Base-by-base conservation (phyloP, 2,329 filamentous ascomycete species). In the Ceratocystis harringtonii region DNA sequence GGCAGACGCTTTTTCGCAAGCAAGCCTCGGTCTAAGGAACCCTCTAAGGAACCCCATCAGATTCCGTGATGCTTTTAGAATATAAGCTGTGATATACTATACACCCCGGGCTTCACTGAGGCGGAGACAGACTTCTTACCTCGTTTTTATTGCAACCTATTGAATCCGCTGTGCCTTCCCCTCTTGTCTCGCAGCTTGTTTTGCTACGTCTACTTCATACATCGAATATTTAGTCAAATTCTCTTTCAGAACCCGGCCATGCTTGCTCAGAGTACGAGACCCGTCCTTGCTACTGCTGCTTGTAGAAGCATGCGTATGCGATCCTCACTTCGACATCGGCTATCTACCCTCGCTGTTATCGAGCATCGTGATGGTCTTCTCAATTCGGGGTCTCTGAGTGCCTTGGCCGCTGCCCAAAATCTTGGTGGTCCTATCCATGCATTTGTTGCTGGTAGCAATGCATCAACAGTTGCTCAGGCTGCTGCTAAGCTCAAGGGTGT, bases 361-460 rank as follows among this genome's bases (percentile, higher is more conserved):
- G 94, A 99, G 78, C 94, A 97, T 77, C 85, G 87, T 72, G 88
- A 95, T 72, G 94, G 94, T 68, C 87, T 91, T 77, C 83, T 99
- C 69, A 91, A 90, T 73, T 77, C 82, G 68, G 87, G 88, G 25
- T 96, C 92, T 4, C 79, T 96, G 66, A 89, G 89, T 72, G 88
- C 91, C 57, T 83, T 97, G 67, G 88, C 89, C 7, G 94, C 94
- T 7, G 92, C 91, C 22, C 83, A 87, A 75, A 92, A 92, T 75
- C 77, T 97, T 6, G 92, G 92, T 65, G 92, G 92, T 3, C 78
- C 88, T 5, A 81, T 99, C 63, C 92, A 92, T 69, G 94, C 82
- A 17, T 94, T 99, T 71, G 78, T 97, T 63, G 94, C 94, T 41
- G 94, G 94, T 30, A 83, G 80, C 71, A 88, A 85, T 71, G 85